Percentiles rank a stretch among this genome's conserved stretches.
phyloP scores from a whole-genome alignment of 345 rosid species.

The Pugionium dolabratum region DNA sequence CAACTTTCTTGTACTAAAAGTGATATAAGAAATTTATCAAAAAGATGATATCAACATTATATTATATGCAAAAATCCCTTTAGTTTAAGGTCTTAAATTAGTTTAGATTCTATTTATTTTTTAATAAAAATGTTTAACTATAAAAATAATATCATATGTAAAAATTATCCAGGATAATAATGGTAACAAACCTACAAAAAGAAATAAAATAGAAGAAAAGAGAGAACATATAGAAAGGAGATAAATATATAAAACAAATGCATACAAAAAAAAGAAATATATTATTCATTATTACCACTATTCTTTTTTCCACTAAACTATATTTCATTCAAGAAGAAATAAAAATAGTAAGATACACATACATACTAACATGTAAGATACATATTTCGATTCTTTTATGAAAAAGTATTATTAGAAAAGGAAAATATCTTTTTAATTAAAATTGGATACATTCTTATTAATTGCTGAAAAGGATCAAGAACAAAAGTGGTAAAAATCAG shows the following conservation, averaged over 20 bases:
- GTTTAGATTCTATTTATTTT: not conserved
- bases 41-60: not conserved
- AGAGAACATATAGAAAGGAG: not conserved
- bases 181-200: not conserved
- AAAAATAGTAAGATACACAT: conserved; percentile 19
- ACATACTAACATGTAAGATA: conserved; percentile 1
- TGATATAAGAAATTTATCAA: not conserved
- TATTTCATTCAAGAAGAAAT: not conserved
- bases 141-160: not conserved
- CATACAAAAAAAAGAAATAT: not conserved
- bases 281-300: not conserved
- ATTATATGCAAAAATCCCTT: not conserved
- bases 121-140: not conserved
- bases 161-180: not conserved
- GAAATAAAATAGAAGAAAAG: not conserved
- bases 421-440: conserved; percentile 7
- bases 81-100: not conserved
- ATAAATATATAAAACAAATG: not conserved
- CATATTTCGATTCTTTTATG: conserved; percentile 8
- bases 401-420: not conserved
- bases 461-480: conserved; percentile 25
- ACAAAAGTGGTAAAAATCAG: conserved; percentile 13
- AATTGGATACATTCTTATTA: conserved; percentile 8
- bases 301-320: not conserved
- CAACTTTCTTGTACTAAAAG: not conserved